Evolutionary conservation across 441 rosid genomes (phyloP).

Genomic region (Erodium moschatum): DNA sequence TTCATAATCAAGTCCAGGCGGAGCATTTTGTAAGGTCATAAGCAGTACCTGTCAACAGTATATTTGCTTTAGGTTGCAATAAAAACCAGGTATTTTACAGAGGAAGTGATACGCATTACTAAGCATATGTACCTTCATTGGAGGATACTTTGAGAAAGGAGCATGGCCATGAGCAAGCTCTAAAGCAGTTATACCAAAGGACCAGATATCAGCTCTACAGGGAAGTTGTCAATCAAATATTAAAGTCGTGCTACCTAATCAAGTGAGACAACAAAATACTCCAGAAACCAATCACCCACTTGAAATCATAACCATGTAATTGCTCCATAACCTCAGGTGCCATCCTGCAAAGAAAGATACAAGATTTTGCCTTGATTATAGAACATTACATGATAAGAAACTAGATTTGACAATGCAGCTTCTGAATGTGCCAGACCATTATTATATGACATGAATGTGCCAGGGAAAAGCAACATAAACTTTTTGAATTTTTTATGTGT

Average conservation of each 20-base stretch:
- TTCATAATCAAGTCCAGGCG: conserved; percentile 90
- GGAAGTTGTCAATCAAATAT: conserved; percentile 28
- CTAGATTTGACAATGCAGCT: neutral
- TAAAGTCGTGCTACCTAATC: conserved; percentile 18
- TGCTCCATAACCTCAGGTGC: conserved; percentile 99
- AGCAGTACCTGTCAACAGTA: conserved; percentile 64
- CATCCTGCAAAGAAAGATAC: conserved; percentile 56
- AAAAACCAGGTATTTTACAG: neutral
- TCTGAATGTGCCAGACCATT: neutral
- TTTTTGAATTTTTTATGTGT: neutral
- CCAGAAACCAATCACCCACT: conserved; percentile 41
- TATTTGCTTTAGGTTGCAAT: conserved; percentile 25
- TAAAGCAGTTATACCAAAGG: conserved; percentile 91
- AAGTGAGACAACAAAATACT: conserved; percentile 12
- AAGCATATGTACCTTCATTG: conserved; percentile 69
- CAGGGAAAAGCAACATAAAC: neutral
- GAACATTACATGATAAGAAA: conserved; percentile 4
- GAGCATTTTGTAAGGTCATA: conserved; percentile 99
- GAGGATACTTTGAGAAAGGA: conserved; percentile 43
- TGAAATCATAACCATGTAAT: conserved; percentile 92
- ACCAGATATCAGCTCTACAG: conserved; percentile 96
- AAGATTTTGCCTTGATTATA: conserved; percentile 3
- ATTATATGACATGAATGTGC: conserved; percentile 3
- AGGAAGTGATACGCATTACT: conserved; percentile 6
- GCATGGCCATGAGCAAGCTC: conserved; percentile 95